Percentiles rank a stretch among this genome's conserved stretches.
Evolutionary conservation across 2,329 filamentous ascomycete species (phyloP).

Genomic region (Botrytis deweyae): DNA sequence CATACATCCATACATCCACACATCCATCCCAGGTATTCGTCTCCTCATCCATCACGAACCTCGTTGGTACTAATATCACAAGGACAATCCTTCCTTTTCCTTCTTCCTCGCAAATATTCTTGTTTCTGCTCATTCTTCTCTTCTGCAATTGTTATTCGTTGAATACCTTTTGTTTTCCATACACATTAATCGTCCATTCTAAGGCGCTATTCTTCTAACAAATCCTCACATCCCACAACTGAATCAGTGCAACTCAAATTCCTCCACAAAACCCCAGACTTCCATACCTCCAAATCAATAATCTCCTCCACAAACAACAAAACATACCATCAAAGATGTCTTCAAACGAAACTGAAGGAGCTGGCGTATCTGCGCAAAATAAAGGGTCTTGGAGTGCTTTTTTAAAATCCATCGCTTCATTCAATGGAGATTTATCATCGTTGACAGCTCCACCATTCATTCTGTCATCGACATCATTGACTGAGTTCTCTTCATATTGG

Average conservation of each 20-base stretch:
- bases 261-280: constrained; percentile 8
- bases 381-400: constrained; percentile 39
- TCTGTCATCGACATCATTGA: constrained; percentile 73
- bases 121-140: not conserved
- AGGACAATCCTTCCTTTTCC: constrained; percentile 4
- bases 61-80: constrained; percentile 2
- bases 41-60: not conserved
- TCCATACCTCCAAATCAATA: constrained; percentile 17
- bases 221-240: not conserved
- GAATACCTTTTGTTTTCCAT: not conserved
- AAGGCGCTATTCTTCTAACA: not conserved
- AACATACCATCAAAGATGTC: constrained; percentile 28
- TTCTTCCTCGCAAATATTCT: not conserved
- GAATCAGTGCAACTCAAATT: not conserved
- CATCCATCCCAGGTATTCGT: not conserved
- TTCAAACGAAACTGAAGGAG: constrained; percentile 37
- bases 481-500: constrained; percentile 83
- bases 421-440: constrained; percentile 78
- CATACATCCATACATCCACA: not conserved
- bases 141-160: not conserved
- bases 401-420: constrained; percentile 68
- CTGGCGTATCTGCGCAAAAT: constrained; percentile 37
- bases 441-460: constrained; percentile 82
- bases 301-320: not conserved
- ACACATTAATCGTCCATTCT: not conserved